These are phyloP conservation scores for Endotrypanum monterogeii DNA, from an alignment of 208 protist species.

Conservation along the genomic window DNA sequence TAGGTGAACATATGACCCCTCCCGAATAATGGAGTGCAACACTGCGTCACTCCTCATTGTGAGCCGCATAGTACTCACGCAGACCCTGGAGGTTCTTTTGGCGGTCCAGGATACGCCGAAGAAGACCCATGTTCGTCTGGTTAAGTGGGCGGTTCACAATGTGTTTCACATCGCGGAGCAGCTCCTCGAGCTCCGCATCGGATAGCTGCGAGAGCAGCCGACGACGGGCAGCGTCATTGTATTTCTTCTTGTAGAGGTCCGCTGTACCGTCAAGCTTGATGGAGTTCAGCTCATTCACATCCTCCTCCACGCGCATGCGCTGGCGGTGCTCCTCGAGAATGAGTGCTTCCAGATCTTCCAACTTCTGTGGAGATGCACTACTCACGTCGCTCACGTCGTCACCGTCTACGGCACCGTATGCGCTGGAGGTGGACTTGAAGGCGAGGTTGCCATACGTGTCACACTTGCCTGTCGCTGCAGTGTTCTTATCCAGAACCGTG, in stretches of 20 bases:
- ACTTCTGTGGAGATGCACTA: slow-evolving; percentile 60
- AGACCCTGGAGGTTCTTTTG: slow-evolving; percentile 58
- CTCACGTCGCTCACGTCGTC: slow-evolving; percentile 57
- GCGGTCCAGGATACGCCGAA: slow-evolving; percentile 52
- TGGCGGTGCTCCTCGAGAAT: slow-evolving; percentile 71
- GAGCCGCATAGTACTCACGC: slow-evolving; percentile 37
- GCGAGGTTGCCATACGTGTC: slow-evolving; percentile 83
- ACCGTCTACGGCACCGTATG: slow-evolving; percentile 12
- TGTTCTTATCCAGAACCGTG: slow-evolving; percentile 60
- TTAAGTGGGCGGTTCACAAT: slow-evolving; percentile 68
- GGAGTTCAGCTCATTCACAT: slow-evolving; percentile 55
- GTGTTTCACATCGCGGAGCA: slow-evolving; percentile 58
- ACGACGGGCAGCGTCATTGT: slow-evolving; percentile 37
- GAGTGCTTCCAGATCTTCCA: slow-evolving; percentile 73
- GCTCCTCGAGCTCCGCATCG: slow-evolving; percentile 58
- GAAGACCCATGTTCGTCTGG: slow-evolving; percentile 79
- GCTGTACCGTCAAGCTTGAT: slow-evolving; percentile 53
- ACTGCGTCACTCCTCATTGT: slow-evolving; percentile 8
- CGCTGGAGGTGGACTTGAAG: slow-evolving; percentile 50
- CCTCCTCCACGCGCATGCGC: slow-evolving; percentile 59
- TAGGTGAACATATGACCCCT: neutral
- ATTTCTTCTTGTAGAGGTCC: slow-evolving; percentile 50
- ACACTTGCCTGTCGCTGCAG: slow-evolving; percentile 67
- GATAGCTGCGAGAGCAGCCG: slow-evolving; percentile 35
- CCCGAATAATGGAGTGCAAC: neutral